Conservation (phyloP, 2,329 filamentous ascomycete species). For the Thermoascus crustaceus region DNA sequence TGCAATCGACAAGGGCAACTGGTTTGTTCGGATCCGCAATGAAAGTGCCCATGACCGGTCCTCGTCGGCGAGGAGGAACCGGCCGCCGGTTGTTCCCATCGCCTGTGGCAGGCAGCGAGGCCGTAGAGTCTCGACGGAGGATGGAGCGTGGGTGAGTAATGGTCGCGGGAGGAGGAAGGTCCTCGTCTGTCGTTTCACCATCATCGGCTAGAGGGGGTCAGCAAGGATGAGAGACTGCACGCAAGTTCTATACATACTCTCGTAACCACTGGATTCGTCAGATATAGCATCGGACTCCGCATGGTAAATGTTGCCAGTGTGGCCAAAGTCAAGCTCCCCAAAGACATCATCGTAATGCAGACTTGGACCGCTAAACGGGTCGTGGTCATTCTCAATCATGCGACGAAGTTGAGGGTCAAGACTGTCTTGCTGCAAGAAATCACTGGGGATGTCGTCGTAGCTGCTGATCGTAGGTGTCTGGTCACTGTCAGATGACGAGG, state of each 20-base stretch:
- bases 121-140: slow-evolving; percentile 41
- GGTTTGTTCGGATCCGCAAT: slow-evolving; percentile 41
- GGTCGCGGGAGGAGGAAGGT: slow-evolving; percentile 41
- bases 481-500: slow-evolving; percentile 50
- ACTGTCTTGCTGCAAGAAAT: slow-evolving; percentile 67
- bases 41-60: slow-evolving; percentile 41
- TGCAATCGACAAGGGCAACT: slow-evolving; percentile 40
- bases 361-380: slow-evolving; percentile 19
- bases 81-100: slow-evolving; percentile 25
- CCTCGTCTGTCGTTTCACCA: slow-evolving; percentile 54
- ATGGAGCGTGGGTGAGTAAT: slow-evolving; percentile 43
- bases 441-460: slow-evolving; percentile 62
- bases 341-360: slow-evolving; percentile 32
- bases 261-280: slow-evolving; percentile 46
- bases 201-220: slow-evolving; percentile 48
- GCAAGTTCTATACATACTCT: slow-evolving; percentile 43
- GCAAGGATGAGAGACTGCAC: slow-evolving; percentile 24
- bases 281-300: slow-evolving; percentile 39
- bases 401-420: slow-evolving; percentile 65
- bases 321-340: slow-evolving; percentile 30
- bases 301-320: slow-evolving; percentile 35
- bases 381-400: slow-evolving; percentile 60
- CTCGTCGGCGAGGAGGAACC: slow-evolving; percentile 30
- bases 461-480: slow-evolving; percentile 24
- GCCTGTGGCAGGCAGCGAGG: slow-evolving; percentile 36